phyloP scores from a whole-genome alignment of 768 basidiomycete genomes.

The Mycena alexandri region DNA sequence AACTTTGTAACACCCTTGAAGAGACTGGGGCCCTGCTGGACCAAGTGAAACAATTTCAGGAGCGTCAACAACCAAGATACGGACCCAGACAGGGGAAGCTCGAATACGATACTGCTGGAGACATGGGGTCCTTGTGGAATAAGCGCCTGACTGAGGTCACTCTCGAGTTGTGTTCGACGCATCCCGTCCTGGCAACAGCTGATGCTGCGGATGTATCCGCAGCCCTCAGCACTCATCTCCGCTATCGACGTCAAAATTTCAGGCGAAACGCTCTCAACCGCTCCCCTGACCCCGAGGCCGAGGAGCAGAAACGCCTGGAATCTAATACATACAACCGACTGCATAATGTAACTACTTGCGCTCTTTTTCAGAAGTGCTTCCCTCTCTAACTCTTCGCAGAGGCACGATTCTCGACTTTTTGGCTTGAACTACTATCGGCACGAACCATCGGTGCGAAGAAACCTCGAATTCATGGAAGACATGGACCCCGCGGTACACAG shows the following conservation, averaged over 20 bases:
- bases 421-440: not conserved
- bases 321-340: constrained; percentile 3
- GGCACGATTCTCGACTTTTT: constrained; percentile 1
- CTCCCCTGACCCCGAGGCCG: not conserved
- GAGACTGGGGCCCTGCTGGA: too few species aligned
- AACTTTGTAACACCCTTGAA: too few species aligned
- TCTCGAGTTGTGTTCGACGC: too few species aligned
- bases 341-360: not conserved
- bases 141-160: too few species aligned
- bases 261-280: not conserved
- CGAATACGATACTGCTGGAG: constrained; percentile 7
- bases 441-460: constrained; percentile 11
- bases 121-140: constrained; percentile 1
- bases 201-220: not conserved
- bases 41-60: constrained; percentile 4
- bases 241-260: not conserved
- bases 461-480: constrained; percentile 1
- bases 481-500: constrained; percentile 24
- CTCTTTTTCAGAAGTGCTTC: not conserved
- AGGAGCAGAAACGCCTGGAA: constrained; percentile 4
- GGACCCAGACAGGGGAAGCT: not conserved
- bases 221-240: not conserved
- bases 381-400: not conserved
- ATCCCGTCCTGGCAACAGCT: not conserved
- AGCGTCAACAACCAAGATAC: not conserved